Evolutionary conservation across 768 basidiomycete genomes (phyloP), one percentile per base, ranked within the genome.

Genomic region (Tylopilus rubrobrunneus): DNA sequence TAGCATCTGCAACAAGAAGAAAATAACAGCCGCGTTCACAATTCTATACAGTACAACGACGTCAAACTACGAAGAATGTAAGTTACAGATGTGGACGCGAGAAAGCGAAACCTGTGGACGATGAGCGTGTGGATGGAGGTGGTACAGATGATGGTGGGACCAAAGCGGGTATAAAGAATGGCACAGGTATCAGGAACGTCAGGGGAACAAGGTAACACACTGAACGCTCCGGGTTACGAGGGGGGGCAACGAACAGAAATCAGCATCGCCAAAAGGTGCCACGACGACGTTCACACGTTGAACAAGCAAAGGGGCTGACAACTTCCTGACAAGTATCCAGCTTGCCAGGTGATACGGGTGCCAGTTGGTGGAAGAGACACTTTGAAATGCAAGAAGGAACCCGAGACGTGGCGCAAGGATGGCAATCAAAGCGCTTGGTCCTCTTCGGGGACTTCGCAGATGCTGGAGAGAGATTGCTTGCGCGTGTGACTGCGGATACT

Each of bases 381-480:
- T 39, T 36, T 44, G 27, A 3, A 40, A 51, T 36, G 44, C 41
- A 45, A 17, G 41, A 11, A n/a, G 40, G 37, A 37, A 42, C 19
- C 15, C 43, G 19, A 19, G 19, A 33, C 51, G 36, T 31, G n/a
- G 34, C 4, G 36, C 25, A 15, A 17, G 34, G 33, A 27, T 15
- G 48, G 28, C 10, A 37, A 46, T 34, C 5, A 21, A 41, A 23
- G 15, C 15, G 17, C 19, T 44, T 48, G 71, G 41, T 70, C 68
- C 33, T 70, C 68, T 49, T 70, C 68, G 5, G 68, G 70, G 5
- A 71, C 68, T 28, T 70, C 68, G 43, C 39, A 64, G 47, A 70
- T 70, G 7, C 68, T 70, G 1, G 68, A 70, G 9, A 70, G 59
- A 4, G 68, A 70, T 15, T 60, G 68, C 48, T 61, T 62, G 58